These are phyloP conservation scores for Apiotrichum mycotoxinovorans DNA, from an alignment of 1,284 basidiomycete genomes.

Conservation along the genomic window DNA sequence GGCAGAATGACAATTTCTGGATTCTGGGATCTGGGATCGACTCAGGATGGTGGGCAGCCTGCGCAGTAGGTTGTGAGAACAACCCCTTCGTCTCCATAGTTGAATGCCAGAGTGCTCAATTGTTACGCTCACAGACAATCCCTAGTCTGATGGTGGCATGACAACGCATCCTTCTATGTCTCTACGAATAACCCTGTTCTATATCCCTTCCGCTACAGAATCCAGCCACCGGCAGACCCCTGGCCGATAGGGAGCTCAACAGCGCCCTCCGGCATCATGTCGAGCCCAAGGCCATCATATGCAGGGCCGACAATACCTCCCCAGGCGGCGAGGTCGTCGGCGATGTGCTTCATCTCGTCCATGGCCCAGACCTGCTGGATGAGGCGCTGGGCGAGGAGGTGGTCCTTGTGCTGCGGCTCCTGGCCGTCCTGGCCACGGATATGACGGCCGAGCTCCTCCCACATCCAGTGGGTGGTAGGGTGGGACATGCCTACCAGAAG, in stretches of 20 bases:
- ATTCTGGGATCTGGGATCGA: too few relatives aligned
- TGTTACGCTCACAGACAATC: too few relatives aligned
- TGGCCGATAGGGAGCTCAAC: conserved; percentile 13
- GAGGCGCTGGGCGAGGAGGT: conserved; percentile 11
- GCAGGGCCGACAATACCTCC: conserved; percentile 35
- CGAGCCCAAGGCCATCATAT: conserved; percentile 41
- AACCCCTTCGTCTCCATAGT: too few relatives aligned
- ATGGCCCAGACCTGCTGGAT: conserved; percentile 15
- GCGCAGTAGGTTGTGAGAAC: too few relatives aligned
- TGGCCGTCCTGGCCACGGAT: conserved; percentile 15
- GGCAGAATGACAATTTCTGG: too few relatives aligned
- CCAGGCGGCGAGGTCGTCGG: conserved; percentile 12
- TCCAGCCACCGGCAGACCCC: conserved; percentile 15
- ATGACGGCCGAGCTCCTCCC: conserved; percentile 41
- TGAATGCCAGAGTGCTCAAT: too few relatives aligned
- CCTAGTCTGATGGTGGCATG: too few relatives aligned
- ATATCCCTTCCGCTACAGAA: not conserved
- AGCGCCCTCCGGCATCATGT: conserved; percentile 14
- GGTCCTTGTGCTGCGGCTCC: conserved; percentile 9
- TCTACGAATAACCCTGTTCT: not conserved
- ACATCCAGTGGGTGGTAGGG: conserved; percentile 47
- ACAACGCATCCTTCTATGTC: not conserved
- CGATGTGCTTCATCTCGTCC: conserved; percentile 12
- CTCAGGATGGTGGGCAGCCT: too few relatives aligned
- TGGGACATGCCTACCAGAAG: conserved; percentile 48